Evolutionary conservation across 1,284 basidiomycete species (phyloP).

Genomic region (Ustilago lituana): DNA sequence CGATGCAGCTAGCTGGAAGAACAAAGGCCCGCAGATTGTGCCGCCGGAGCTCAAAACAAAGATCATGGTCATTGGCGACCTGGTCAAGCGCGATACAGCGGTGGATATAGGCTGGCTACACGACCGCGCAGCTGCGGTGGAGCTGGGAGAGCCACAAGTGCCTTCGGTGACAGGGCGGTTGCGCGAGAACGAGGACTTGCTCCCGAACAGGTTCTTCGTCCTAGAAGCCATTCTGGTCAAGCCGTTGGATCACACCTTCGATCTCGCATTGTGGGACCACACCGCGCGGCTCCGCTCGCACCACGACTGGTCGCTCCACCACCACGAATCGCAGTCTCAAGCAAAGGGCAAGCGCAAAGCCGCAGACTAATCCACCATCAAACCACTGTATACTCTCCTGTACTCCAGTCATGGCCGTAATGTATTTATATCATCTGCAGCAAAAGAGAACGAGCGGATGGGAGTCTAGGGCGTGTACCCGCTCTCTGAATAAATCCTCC

Average conservation of each 20-base stretch:
- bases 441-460: too few species aligned
- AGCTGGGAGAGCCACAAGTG: not conserved
- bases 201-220: constrained; percentile 28
- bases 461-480: constrained; percentile 13
- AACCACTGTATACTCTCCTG: not conserved
- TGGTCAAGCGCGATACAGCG: not conserved
- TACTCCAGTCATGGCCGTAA: too few species aligned
- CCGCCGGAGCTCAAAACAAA: constrained; percentile 21
- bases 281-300: constrained; percentile 24
- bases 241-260: constrained; percentile 16
- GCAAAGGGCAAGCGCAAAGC: constrained; percentile 27
- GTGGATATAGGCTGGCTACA: constrained; percentile 4
- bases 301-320: constrained; percentile 16
- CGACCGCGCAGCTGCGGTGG: too few species aligned
- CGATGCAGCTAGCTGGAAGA: not conserved
- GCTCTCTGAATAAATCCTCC: constrained; percentile 73
- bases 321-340: not conserved
- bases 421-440: too few species aligned
- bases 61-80: constrained; percentile 35
- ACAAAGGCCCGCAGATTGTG: not conserved
- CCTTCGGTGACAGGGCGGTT: not conserved
- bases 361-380: not conserved
- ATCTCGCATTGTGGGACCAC: constrained; percentile 29
- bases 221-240: constrained; percentile 28
- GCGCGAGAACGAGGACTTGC: not conserved